Percentiles rank a stretch among this genome's conserved stretches.
Evolutionary conservation across 768 basidiomycete genomes (phyloP).

Genomic region (Boletus huronensis): DNA sequence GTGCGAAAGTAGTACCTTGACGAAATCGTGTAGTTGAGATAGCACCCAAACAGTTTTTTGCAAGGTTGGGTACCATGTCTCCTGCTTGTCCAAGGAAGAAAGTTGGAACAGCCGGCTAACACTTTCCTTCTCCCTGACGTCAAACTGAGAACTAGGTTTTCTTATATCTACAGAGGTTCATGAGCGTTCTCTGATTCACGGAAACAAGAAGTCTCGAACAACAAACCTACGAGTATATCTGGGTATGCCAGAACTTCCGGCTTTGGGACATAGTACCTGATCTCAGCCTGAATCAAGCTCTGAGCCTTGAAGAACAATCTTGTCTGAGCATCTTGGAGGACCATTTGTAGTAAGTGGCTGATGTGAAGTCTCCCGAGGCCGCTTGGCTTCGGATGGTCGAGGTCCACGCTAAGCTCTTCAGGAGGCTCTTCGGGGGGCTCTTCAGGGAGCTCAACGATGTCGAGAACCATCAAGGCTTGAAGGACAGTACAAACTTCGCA

Average conservation of each 20-base stretch:
- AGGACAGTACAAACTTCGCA: constrained; percentile 96
- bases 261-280: constrained; percentile 76
- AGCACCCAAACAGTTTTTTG: constrained; percentile 89
- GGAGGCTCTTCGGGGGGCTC: constrained; percentile 10
- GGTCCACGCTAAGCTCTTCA: constrained; percentile 37
- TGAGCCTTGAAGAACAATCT: constrained; percentile 95
- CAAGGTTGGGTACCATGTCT: constrained; percentile 91
- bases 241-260: constrained; percentile 85
- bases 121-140: constrained; percentile 65
- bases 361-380: constrained; percentile 69
- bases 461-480: constrained; percentile 93
- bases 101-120: constrained; percentile 66
- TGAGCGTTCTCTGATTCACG: constrained; percentile 2
- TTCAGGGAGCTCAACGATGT: constrained; percentile 47
- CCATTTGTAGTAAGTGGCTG: constrained; percentile 78
- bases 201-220: background rate
- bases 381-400: constrained; percentile 35
- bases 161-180: constrained; percentile 38
- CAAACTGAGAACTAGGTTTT: constrained; percentile 41
- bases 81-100: constrained; percentile 67
- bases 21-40: constrained; percentile 83
- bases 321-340: constrained; percentile 95
- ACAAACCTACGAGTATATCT: constrained; percentile 69
- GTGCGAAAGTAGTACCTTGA: constrained; percentile 59
- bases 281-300: constrained; percentile 83